Conservation (phyloP, 257 asterid species). For the Solanum stenotomum region DNA sequence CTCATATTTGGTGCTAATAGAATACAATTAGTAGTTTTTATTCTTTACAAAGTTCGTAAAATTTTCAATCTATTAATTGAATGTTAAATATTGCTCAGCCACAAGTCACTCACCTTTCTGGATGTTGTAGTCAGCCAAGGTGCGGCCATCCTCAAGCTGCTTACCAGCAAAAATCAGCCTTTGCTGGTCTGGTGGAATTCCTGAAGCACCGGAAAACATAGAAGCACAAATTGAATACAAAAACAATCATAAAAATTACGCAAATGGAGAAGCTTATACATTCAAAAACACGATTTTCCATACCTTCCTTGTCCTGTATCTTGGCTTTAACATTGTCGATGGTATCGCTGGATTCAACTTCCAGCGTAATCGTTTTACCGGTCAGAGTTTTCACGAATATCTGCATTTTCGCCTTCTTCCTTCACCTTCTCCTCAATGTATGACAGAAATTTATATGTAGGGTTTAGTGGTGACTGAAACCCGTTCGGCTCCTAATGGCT, state of each 20-base stretch:
- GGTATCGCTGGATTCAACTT: slow-evolving; percentile 6
- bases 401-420: background rate
- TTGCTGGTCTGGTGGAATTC: slow-evolving; percentile 9
- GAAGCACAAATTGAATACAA: background rate
- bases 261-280: background rate
- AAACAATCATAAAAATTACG: background rate
- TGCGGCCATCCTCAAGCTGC: slow-evolving; percentile 10
- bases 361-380: background rate
- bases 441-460: background rate
- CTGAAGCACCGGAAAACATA: background rate
- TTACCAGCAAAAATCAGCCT: slow-evolving; percentile 6
- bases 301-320: slow-evolving; percentile 1
- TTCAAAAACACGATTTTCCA: background rate
- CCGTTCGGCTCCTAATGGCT: background rate
- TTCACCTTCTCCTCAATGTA: background rate
- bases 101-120: slow-evolving; percentile 1
- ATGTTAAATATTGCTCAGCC: background rate
- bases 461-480: background rate
- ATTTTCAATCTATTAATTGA: background rate
- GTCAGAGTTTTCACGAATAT: slow-evolving; percentile 11
- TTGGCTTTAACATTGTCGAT: slow-evolving; percentile 8
- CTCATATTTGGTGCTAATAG: background rate
- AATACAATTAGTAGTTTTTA: background rate
- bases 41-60: background rate
- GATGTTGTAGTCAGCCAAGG: slow-evolving; percentile 5